Evolutionary conservation across 805 yeast genomes (phyloP).

Genomic region (Zygosaccharomyces kombuchaensis): DNA sequence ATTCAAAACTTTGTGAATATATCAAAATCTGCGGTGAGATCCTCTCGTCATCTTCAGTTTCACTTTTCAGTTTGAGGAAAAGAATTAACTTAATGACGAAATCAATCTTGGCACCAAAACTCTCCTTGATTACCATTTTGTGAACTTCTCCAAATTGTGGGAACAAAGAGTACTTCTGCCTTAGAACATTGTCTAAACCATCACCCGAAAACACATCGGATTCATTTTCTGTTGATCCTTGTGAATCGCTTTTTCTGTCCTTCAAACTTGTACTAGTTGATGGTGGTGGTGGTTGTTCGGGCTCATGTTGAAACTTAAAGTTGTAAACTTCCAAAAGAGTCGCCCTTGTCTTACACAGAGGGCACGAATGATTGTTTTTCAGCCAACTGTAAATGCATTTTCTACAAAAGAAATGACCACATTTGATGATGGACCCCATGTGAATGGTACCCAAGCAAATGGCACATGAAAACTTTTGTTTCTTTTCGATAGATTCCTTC

Average conservation of each 20-base stretch:
- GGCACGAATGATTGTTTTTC: conserved; percentile 55
- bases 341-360: conserved; percentile 67
- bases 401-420: conserved; percentile 90
- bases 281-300: not conserved
- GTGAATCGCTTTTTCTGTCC: not conserved
- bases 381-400: conserved; percentile 80
- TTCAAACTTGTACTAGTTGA: conserved; percentile 4
- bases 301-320: conserved; percentile 47
- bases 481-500: conserved; percentile 27
- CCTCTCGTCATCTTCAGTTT: conserved; percentile 22
- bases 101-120: conserved; percentile 85
- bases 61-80: conserved; percentile 54
- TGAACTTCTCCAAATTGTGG: conserved; percentile 43
- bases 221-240: not conserved
- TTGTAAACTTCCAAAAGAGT: conserved; percentile 53
- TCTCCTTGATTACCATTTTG: conserved; percentile 40
- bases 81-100: conserved; percentile 68
- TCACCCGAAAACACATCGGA: not conserved
- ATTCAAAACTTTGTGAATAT: conserved; percentile 85
- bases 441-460: conserved; percentile 72
- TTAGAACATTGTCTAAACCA: conserved; percentile 8
- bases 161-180: conserved; percentile 24
- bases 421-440: conserved; percentile 75
- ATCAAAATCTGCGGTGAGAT: conserved; percentile 68
- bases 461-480: conserved; percentile 49